A percentile compares a stretch with the other conserved stretches of the same genome.
These are phyloP conservation scores for Aschersonia sp. DNA, from an alignment of 2,329 filamentous ascomycete species.

Conservation along the genomic window DNA sequence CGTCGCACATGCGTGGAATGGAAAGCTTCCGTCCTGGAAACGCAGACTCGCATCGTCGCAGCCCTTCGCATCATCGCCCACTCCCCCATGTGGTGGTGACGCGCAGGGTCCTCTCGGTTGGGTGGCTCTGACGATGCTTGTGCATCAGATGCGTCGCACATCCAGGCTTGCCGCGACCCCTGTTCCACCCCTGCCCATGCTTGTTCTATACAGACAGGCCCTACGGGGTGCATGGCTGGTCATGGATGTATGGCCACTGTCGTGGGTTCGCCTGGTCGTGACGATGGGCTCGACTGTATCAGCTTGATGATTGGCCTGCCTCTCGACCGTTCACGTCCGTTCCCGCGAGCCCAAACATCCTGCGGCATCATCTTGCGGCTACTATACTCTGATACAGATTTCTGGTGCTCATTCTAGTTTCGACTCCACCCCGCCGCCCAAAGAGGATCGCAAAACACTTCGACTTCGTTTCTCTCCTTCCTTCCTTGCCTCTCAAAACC, in stretches of 20 bases:
- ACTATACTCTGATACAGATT: neutral
- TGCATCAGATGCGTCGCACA: conserved; percentile 35
- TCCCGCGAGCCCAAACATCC: neutral
- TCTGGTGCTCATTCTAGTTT: neutral
- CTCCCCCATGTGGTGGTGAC: neutral
- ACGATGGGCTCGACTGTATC: neutral
- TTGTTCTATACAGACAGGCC: neutral
- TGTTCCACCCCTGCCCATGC: conserved; percentile 6
- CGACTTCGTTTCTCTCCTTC: neutral
- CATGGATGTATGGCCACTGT: neutral
- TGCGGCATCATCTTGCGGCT: neutral
- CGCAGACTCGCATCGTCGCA: neutral
- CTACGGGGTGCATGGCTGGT: neutral
- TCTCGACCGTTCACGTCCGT: conserved; percentile 5
- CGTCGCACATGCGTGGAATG: neutral
- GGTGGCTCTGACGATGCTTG: conserved; percentile 5
- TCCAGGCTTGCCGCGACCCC: conserved; percentile 18
- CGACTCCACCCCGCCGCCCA: neutral
- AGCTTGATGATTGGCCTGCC: neutral
- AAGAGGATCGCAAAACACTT: neutral
- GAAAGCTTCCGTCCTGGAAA: neutral
- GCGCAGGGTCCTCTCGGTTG: conserved; percentile 2
- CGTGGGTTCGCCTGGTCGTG: neutral
- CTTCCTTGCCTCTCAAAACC: neutral
- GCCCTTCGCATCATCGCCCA: neutral